Evolutionary conservation across 164 flowering plant species (phyloP), one percentile per base, ranked within the genome.

Genomic region (Kalanchoe fedtschenkoi): DNA sequence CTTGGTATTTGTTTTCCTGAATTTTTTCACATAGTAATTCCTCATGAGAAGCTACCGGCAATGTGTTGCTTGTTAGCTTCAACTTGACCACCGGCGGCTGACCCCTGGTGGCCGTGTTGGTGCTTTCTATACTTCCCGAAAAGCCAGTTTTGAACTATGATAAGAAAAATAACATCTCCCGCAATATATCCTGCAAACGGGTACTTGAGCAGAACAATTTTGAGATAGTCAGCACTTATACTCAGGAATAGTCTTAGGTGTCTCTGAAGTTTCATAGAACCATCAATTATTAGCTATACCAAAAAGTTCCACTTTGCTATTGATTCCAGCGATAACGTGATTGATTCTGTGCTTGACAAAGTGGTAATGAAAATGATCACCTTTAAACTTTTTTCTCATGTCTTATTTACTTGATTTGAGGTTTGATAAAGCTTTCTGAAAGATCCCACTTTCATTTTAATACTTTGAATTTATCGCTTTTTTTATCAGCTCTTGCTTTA

Each of bases 341-440:
- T 14, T 26, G 33, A 26, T 51, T 24, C 24, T 51, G 56, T 24
- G 56, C 21, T 51, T 26, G 56, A 47, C 28, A 1, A 47, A 47
- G 54, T 24, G 56, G 56, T 51, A 51, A 47, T 47, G 30, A 7
- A 22, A 47, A 47, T 24, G 55, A 24, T 47, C 55, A 24, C 53
- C 53, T 47, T 47, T 47, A 47, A 24, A 22, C 30, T 43, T 46
- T 47, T 47, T 47, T 47, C 55, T 47, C 30, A 10, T 47, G 53
- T 46, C 26, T 46, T 46, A 15, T 47, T 24, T 19, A 28, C 13
- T 10, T 51, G 56, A 51, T 51, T 26, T 26, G 56, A 51, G 56
- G 21, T 51, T 51, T 51, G 32, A 51, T 51, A 3, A 24, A 37
- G 39, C 39, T 37, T 37, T 37, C 2, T 37, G 39, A 1, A 10